These are phyloP conservation scores for Sclerotinia borealis DNA, from an alignment of 2,329 filamentous ascomycete species.

Conservation along the genomic window DNA sequence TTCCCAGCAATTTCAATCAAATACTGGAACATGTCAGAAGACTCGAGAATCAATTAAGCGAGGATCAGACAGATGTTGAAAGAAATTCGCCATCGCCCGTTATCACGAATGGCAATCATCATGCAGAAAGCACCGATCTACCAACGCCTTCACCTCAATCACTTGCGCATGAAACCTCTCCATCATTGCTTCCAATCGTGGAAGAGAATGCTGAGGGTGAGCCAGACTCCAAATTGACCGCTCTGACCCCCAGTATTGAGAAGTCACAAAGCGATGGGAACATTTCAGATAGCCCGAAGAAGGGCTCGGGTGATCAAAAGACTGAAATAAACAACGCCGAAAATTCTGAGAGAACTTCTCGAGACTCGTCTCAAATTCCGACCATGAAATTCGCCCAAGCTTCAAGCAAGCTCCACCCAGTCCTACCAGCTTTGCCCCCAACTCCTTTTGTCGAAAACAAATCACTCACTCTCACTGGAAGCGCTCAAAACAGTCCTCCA, in stretches of 20 bases:
- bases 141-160: conserved; percentile 14
- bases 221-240: conserved; percentile 3
- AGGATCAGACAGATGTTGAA: conserved; percentile 21
- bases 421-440: not conserved
- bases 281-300: not conserved
- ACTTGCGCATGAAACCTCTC: conserved; percentile 17
- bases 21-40: conserved; percentile 24
- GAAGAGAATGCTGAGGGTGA: conserved; percentile 24
- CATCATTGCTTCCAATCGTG: conserved; percentile 23
- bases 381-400: not conserved
- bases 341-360: not conserved
- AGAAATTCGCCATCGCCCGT: conserved; percentile 18
- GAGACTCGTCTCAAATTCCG: not conserved
- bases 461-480: conserved; percentile 14
- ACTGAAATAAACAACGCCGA: not conserved
- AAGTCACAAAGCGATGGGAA: not conserved
- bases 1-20: conserved; percentile 26
- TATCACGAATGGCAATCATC: conserved; percentile 15
- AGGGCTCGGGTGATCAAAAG: not conserved
- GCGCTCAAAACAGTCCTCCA: not conserved
- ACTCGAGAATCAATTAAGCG: conserved; percentile 23
- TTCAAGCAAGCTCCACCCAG: not conserved
- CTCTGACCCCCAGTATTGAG: conserved; percentile 5
- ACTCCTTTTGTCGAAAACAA: conserved; percentile 19
- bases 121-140: conserved; percentile 6